Conservation (phyloP, 306 rosid genomes). For the Carpinus fangiana region DNA sequence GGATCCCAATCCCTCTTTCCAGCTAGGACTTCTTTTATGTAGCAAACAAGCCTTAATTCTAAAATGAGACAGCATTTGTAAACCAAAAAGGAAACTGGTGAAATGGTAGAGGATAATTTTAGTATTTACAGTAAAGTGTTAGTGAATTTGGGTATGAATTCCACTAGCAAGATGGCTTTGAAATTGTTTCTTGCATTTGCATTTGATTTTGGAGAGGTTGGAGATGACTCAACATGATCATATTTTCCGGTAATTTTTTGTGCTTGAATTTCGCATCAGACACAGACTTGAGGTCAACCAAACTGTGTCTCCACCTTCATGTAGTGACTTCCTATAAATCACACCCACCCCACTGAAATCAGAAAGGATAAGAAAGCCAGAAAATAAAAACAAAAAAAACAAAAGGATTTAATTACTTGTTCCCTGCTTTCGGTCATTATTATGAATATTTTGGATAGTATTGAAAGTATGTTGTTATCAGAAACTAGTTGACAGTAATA, state of each 20-base stretch:
- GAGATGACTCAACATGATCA: conserved; percentile 19
- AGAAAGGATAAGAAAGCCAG: conserved; percentile 15
- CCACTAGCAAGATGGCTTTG: conserved; percentile 29
- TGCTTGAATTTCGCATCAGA: conserved; percentile 40
- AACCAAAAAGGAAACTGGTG: conserved; percentile 36
- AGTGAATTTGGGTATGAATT: conserved; percentile 26
- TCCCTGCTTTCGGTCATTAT: not conserved
- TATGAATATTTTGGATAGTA: not conserved
- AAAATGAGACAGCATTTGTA: conserved; percentile 32
- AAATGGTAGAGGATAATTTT: conserved; percentile 29
- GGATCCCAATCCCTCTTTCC: conserved; percentile 17
- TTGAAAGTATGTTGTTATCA: not conserved
- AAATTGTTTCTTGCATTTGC: conserved; percentile 20
- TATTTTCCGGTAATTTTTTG: conserved; percentile 26
- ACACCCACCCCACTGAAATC: conserved; percentile 36
- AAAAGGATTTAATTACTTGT: conserved; percentile 5
- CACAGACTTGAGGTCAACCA: conserved; percentile 39
- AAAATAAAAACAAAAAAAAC: not conserved
- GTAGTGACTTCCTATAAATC: conserved; percentile 35
- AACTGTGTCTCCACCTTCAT: conserved; percentile 45
- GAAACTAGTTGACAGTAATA: conserved; percentile 11
- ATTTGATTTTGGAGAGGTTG: conserved; percentile 21
- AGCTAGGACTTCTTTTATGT: conserved; percentile 19
- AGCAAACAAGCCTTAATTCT: conserved; percentile 20
- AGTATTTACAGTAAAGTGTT: conserved; percentile 5